These are phyloP conservation scores for Cardamine occulta DNA, from an alignment of 345 rosid species.

Conservation along the genomic window DNA sequence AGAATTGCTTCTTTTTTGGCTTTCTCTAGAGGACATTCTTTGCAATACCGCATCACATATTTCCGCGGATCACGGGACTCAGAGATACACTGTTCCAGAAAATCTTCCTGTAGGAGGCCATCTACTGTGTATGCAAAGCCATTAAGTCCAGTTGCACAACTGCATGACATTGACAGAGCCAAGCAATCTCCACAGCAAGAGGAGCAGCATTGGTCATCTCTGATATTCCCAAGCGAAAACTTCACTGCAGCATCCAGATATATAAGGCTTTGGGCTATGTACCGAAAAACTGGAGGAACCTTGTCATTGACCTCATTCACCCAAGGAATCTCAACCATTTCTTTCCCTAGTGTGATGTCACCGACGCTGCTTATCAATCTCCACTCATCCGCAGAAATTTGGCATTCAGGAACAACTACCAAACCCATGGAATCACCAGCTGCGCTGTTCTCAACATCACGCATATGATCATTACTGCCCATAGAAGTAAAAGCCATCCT, in stretches of 20 bases:
- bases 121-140: constrained; percentile 61
- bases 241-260: constrained; percentile 63
- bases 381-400: constrained; percentile 52
- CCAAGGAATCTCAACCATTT: constrained; percentile 72
- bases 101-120: constrained; percentile 62
- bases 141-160: constrained; percentile 56
- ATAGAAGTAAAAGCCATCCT: constrained; percentile 24
- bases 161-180: constrained; percentile 54
- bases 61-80: constrained; percentile 59
- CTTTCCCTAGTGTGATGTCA: constrained; percentile 81
- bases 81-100: constrained; percentile 66
- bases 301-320: constrained; percentile 64
- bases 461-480: constrained; percentile 34
- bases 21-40: constrained; percentile 72
- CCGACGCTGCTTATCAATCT: constrained; percentile 51
- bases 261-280: constrained; percentile 61
- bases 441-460: constrained; percentile 36
- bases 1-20: constrained; percentile 54
- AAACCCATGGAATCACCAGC: constrained; percentile 45
- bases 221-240: constrained; percentile 63
- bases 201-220: constrained; percentile 64
- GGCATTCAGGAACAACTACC: constrained; percentile 56
- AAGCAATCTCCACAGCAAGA: constrained; percentile 74
- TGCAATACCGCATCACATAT: constrained; percentile 59
- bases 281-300: constrained; percentile 62